Evolutionary conservation across 331 rosid genomes (phyloP).

Genomic region (Acacia pycnantha): DNA sequence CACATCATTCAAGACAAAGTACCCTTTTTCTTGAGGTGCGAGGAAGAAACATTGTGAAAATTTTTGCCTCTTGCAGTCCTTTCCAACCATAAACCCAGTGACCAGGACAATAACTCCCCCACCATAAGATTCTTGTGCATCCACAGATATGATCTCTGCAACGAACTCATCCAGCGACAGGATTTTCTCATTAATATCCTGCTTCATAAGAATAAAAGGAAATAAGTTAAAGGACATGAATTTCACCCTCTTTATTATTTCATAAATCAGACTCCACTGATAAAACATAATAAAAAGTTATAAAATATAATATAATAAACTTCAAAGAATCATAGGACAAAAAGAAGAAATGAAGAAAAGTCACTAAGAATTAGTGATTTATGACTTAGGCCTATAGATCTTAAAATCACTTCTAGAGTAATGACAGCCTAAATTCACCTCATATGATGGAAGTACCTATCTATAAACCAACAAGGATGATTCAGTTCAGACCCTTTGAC

Average conservation of each 20-base stretch:
- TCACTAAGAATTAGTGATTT: neutral
- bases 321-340: neutral
- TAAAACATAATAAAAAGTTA: neutral
- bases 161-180: conserved; percentile 57
- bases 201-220: conserved; percentile 24
- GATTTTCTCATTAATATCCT: conserved; percentile 85
- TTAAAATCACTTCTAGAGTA: neutral
- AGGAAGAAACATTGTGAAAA: conserved; percentile 87
- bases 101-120: conserved; percentile 86
- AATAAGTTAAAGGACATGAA: neutral
- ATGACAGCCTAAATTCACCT: neutral
- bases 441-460: neutral
- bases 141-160: conserved; percentile 69
- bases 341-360: conserved; percentile 6
- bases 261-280: neutral
- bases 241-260: neutral
- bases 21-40: conserved; percentile 93
- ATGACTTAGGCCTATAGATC: neutral
- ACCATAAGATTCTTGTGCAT: conserved; percentile 75
- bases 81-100: conserved; percentile 74
- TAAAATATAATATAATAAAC: neutral
- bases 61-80: conserved; percentile 52
- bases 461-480: neutral
- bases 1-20: conserved; percentile 81
- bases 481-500: neutral